Conservation (phyloP, 352 stramenopile species). For the Phytophthora kernoviae region DNA sequence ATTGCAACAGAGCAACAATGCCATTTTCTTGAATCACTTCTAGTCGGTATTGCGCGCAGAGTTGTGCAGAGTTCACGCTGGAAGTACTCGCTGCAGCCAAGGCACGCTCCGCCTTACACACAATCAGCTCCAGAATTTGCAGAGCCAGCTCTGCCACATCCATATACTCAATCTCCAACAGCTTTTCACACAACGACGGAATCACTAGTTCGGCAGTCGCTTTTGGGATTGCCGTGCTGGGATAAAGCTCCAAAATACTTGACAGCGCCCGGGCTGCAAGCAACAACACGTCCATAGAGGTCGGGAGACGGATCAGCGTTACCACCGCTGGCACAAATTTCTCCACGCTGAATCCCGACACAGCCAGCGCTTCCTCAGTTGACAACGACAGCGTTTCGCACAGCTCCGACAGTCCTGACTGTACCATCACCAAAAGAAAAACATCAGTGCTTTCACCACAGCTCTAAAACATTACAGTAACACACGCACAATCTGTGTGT, state of each 20-base stretch:
- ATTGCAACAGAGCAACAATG: constrained; percentile 74
- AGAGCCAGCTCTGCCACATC: constrained; percentile 76
- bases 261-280: constrained; percentile 58
- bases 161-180: constrained; percentile 86
- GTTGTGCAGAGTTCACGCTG: constrained; percentile 4
- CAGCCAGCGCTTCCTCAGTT: constrained; percentile 62
- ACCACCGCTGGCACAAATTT: constrained; percentile 55
- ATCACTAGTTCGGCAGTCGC: constrained; percentile 55
- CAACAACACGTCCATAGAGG: constrained; percentile 71
- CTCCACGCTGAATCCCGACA: constrained; percentile 72
- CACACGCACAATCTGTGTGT: constrained; percentile 44
- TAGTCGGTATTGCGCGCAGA: constrained; percentile 42
- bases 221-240: constrained; percentile 42
- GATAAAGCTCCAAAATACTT: constrained; percentile 62
- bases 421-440: neutral
- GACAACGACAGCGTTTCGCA: constrained; percentile 77
- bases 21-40: constrained; percentile 64
- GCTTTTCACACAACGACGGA: constrained; percentile 64
- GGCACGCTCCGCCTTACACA: constrained; percentile 33
- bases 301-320: constrained; percentile 41
- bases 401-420: constrained; percentile 59
- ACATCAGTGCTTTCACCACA: neutral
- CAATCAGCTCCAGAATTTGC: constrained; percentile 69
- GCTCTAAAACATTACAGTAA: constrained; percentile 3
- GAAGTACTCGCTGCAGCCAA: neutral